Evolutionary conservation across 805 yeast species (phyloP), one percentile per base, ranked within the genome.

Genomic region (Kazachstania martiniae): DNA sequence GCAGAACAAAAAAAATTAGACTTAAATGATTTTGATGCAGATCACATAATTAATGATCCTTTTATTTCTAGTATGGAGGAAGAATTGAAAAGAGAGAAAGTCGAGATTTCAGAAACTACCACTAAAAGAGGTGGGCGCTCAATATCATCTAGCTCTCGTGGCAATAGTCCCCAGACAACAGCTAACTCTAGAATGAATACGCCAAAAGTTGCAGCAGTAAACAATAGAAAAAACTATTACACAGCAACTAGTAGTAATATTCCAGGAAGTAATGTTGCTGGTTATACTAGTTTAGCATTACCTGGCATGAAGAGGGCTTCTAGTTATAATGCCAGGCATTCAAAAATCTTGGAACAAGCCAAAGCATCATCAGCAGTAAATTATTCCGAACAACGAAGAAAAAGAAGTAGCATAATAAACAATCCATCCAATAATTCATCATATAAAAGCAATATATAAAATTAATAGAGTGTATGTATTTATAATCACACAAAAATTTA

Each of bases 1-100:
- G 44, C 45, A 8, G 36, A 37, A n/a, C 32, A 38, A 14, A 37
- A 45, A 37, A 33, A 41, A 18, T 27, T 43, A 14, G 29, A 27
- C 8, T 13, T 25, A 3, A 15, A 19, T 8, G 14, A 18, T 12
- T 5, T 28, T 25, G 29, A 32, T n/a, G n/a, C 25, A 3, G 22
- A 28, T 9, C 16, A 25, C 16, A 4, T 17, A 13, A 12, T 23
- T 12, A 23, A 29, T 12, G 15, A 8, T 4, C 7, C 8, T 2
- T 12, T 29, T 10, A 4, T 28, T 12, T 12, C 10, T 5, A 3
- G 25, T 1, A 23, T 33, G 4, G 36, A 33, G 17, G 18, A 18
- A 3, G 25, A 28, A 13, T 15, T 33, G 5, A 19, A n/a, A n/a
- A n/a, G n/a, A n/a, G n/a, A n/a, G n/a, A n/a, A n/a, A n/a, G n/a